Conservation (phyloP, 1,284 basidiomycete species). For the Cutaneotrichosporon sp. region DNA sequence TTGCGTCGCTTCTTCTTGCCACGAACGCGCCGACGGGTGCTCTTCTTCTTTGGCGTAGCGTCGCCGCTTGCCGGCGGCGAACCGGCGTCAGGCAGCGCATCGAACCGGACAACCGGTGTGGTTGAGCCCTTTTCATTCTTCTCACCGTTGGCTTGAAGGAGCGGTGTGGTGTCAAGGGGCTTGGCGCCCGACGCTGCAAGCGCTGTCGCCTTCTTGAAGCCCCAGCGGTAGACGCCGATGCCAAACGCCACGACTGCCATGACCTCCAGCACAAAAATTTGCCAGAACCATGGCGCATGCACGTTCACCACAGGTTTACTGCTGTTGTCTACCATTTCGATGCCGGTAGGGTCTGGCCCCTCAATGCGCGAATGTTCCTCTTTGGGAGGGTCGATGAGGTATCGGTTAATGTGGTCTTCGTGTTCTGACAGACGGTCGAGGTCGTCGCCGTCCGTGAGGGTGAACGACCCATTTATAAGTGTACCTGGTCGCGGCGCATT, state of each 20-base stretch:
- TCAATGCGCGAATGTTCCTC: constrained; percentile 1
- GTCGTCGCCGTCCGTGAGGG: constrained; percentile 32
- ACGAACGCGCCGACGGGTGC: constrained; percentile 28
- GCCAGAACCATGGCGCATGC: background rate
- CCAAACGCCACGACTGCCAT: constrained; percentile 16
- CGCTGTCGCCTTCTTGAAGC: constrained; percentile 11
- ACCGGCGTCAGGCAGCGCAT: constrained; percentile 7
- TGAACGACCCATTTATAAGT: constrained; percentile 39
- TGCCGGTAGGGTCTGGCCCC: background rate
- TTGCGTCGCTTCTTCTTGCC: constrained; percentile 36
- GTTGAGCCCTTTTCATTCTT: constrained; percentile 1
- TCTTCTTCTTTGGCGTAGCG: constrained; percentile 29
- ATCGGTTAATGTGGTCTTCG: constrained; percentile 5
- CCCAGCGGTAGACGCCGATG: constrained; percentile 19
- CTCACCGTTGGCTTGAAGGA: background rate
- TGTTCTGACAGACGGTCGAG: constrained; percentile 32
- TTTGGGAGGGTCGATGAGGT: constrained; percentile 39
- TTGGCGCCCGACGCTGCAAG: constrained; percentile 15
- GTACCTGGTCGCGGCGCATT: constrained; percentile 37
- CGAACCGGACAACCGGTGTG: constrained; percentile 16
- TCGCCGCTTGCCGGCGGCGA: background rate
- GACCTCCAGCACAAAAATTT: constrained; percentile 8
- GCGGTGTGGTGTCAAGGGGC: background rate
- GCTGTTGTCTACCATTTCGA: too few relatives aligned
- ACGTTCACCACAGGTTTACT: background rate